Base-by-base conservation (phyloP, 2,329 filamentous ascomycete genomes). In the Ceratocystiopsis minuta region DNA sequence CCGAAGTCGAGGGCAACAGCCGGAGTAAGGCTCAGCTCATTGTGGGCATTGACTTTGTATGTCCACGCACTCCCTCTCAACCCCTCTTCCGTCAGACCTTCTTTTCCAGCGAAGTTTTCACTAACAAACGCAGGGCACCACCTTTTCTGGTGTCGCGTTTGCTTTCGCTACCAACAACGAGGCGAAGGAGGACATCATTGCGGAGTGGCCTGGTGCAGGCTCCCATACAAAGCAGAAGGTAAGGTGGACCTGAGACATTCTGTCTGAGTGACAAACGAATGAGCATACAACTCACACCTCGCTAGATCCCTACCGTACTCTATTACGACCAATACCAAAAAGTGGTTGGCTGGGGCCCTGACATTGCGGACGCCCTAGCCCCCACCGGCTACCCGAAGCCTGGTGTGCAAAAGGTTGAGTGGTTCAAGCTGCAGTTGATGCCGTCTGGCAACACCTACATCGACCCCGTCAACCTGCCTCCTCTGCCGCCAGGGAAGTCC, bases 261-360 rank as follows among this genome's bases (percentile, higher is more conserved):
- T 11, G 34, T 6, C 24, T 28, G 6, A 10, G 24, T 10, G 24
- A 10, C n/a, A n/a, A n/a, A n/a, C n/a, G n/a, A n/a, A n/a, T n/a
- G 16, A 36, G 9, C 10, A 31, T 10, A 24, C 17, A 39, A 16
- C 28, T 43, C 16, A 34, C 32, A 34, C 38, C 11, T 1, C 33
- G 18, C 17, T 55, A 93, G 90, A 96, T 98, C 53, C 90, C 90
- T 15, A 96, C 90, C 14, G 90, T 98, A n/a, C 74, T 98, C 46
- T 98, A 98, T 67, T 98, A 98, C 58, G 90, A 98, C 58, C 88
- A 96, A 63, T 94, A 95, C 61, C 90, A 98, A 57, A 95, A 96
- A 62, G 90, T 98, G 39, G 90, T 96, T n/a, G 90, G 90, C 53
- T 98, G 90, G 90, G 90, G 90, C 48, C 87, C 88, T 44, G 90